Base-by-base conservation (phyloP, 2,329 filamentous ascomycete genomes). In the Calonectria pteridis region DNA sequence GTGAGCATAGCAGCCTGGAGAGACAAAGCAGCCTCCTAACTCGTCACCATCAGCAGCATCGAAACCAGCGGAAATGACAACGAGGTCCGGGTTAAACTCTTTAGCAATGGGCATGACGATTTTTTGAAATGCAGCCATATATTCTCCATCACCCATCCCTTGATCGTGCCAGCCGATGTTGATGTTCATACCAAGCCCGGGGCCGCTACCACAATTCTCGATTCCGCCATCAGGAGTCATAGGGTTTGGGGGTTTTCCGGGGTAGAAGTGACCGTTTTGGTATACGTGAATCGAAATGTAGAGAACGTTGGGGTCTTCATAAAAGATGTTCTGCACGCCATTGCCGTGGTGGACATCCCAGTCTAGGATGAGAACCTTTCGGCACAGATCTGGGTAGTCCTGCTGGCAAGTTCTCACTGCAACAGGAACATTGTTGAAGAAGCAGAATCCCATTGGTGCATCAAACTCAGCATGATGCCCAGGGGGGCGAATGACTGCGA, bases 351-450 rank as follows among this genome's bases (percentile, higher is more conserved):
- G 91, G 16, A 93, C 93, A 82, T 93, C 94, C 94, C 97, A 99
- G 82, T 99, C 97, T 10, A 99, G 88, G 77, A 99, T 97, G 69
- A 99, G 85, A 26, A 99, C 91, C 84, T 98, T 98, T 70, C 95
- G 92, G 81, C 96, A 98, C 11, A 87, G 86, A 4, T 96, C 91
- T 1, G 94, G 94, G 78, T 94, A 97, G 73, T 95, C 92, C 67
- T 89, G 87, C 82, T 98, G 95, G 82, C 96, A 98, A 16, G 96
- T 94, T 73, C 92, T 93, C n/a, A 95, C 93, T 1, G 96, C 96
- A 72, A 99, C 94, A 26, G 95, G 95, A 4, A 98, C 97, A 81
- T 99, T 99, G 86, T 99, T 98, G 87, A 98, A 98, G 73, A 98
- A 91, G 83, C 97, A 99, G 82, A 99, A 99, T 0, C 97, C 97